These are phyloP conservation scores for Paxillus involutus DNA, from an alignment of 768 basidiomycete genomes.

Conservation along the genomic window DNA sequence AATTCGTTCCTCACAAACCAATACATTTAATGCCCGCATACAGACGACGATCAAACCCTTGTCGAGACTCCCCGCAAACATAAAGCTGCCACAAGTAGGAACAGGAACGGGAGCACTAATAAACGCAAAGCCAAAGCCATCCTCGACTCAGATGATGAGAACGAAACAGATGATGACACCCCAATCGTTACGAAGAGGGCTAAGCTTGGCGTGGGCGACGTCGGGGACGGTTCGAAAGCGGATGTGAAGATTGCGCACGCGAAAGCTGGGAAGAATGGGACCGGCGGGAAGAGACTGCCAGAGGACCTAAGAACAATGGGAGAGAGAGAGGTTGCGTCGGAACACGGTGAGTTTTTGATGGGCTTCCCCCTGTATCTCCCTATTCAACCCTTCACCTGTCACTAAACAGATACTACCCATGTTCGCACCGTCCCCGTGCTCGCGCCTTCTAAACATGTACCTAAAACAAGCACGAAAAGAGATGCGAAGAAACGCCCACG, in stretches of 20 bases:
- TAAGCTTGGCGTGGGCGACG: background rate
- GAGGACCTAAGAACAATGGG: too few species aligned
- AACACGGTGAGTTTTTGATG: too few species aligned
- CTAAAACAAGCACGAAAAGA: background rate
- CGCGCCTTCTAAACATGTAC: too few species aligned
- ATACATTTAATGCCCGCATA: background rate
- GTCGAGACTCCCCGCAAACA: constrained; percentile 21
- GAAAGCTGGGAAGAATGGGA: background rate
- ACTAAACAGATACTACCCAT: too few species aligned
- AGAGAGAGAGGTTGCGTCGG: too few species aligned
- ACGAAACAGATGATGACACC: constrained; percentile 3
- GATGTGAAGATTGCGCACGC: too few species aligned
- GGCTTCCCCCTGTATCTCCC: too few species aligned
- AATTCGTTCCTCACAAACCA: background rate
- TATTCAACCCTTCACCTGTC: too few species aligned
- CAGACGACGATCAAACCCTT: constrained; percentile 29
- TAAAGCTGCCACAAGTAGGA: background rate
- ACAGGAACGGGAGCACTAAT: background rate
- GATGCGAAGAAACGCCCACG: constrained; percentile 5
- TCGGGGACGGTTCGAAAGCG: background rate
- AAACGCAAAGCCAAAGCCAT: constrained; percentile 4
- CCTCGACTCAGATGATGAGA: background rate
- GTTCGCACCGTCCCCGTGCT: too few species aligned
- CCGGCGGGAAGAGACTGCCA: background rate
- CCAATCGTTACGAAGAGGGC: background rate